A percentile compares a stretch with the other conserved stretches of the same genome.
These are phyloP conservation scores for Blepharisma stoltei DNA, from an alignment of 73 alveolate genomes.

Conservation along the genomic window DNA sequence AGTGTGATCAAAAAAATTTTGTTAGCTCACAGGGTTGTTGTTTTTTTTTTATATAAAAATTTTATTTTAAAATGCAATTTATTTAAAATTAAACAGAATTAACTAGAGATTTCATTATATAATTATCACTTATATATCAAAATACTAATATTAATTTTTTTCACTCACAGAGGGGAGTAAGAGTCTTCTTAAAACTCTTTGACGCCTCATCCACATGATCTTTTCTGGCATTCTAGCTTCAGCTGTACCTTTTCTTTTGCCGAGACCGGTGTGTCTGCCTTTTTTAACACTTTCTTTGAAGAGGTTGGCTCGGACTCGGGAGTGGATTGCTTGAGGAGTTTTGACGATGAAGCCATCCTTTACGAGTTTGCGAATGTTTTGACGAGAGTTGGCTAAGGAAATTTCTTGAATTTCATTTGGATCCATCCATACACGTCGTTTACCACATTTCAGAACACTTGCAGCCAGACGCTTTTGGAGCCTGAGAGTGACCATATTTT, in stretches of 20 bases:
- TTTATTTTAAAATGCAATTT: too few relatives aligned
- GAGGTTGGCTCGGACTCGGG: too few relatives aligned
- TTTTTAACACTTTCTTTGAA: constrained; percentile 10
- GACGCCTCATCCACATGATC: constrained; percentile 66
- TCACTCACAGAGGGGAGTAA: too few relatives aligned
- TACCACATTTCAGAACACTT: constrained; percentile 75
- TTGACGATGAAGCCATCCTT: too few relatives aligned
- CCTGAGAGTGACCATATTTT: background rate
- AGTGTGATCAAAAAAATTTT: too few relatives aligned
- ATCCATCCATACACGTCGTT: constrained; percentile 95
- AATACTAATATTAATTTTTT: too few relatives aligned
- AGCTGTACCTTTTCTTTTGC: constrained; percentile 96
- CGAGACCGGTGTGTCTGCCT: constrained; percentile 97
- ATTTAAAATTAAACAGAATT: too few relatives aligned
- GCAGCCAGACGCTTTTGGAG: constrained; percentile 88
- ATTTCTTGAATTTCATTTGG: constrained; percentile 96
- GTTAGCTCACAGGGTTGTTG: too few relatives aligned
- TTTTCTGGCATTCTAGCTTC: constrained; percentile 98
- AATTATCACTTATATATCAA: too few relatives aligned
- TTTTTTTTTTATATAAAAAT: too few relatives aligned
- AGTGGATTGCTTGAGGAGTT: background rate
- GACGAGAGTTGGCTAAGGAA: constrained; percentile 90
- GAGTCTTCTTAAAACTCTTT: too few relatives aligned
- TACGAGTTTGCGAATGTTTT: background rate
- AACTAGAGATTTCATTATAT: too few relatives aligned